Evolutionary conservation across 2,329 filamentous ascomycete species (phyloP), one percentile per base, ranked within the genome.

Genomic region (Colletotrichum sidae): DNA sequence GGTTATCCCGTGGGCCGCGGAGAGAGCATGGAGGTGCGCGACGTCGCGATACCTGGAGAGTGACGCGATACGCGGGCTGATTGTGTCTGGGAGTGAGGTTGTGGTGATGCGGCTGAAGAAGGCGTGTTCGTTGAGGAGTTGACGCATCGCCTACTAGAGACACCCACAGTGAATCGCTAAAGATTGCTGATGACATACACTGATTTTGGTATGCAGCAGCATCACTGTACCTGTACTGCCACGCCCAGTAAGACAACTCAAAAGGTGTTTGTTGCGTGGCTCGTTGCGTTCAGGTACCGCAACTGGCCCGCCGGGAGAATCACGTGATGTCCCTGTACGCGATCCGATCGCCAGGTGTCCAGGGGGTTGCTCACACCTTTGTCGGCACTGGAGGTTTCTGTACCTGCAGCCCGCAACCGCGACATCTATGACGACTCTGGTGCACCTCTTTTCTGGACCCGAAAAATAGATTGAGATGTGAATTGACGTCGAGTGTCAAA

Each of bases 321-420:
- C 62, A 65, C 62, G 62, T 65, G 62, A 65, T 15, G 12, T 9
- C 25, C 41, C n/a, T 39, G 49, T 13, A 49, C 58, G 62, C 62
- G 62, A 62, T 65, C 58, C 47, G 62, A 65, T 65, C 62, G 62
- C 62, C 62, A 46, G 37, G 52, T 53, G 34, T 54, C 38, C 47
- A 55, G 53, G 60, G 39, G 62, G 62, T 51, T 34, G 33, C 61
- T 65, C 56, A 58, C 62, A 46, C 58, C 57, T 57, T 59, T 49
- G 60, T 63, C 64, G 64, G 64, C 49, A 65, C 41, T 59, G 37
- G 54, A 67, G 37, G 64, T 67, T 64, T 50, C 37, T 67, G 64
- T 67, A 67, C 64, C 60, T 67, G 60, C 50, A 67, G 61, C 49
- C 17, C 41, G 52, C 41, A 49, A 33, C 41, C 42, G 47, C 58